phyloP scores from a whole-genome alignment of 2,329 filamentous ascomycete species.

The Trichoderma koningiopsis region DNA sequence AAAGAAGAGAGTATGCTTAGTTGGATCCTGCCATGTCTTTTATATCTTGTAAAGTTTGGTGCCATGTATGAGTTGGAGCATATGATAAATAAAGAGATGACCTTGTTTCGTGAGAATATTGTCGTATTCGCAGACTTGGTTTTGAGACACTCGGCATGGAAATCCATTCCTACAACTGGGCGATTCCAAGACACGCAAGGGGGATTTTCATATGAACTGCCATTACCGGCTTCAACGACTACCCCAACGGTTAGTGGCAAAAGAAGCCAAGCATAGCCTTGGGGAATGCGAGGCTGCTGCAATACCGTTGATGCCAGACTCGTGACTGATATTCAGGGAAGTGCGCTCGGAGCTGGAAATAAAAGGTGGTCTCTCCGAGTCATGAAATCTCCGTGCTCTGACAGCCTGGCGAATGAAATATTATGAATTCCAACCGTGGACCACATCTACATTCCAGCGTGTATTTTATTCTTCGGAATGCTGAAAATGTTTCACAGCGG shows the following conservation, averaged over 20 bases:
- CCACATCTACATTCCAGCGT: neutral
- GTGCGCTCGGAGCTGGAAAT: neutral
- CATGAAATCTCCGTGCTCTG: neutral
- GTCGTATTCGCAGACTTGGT: neutral
- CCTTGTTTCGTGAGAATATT: neutral
- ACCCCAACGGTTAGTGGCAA: neutral
- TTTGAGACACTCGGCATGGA: neutral
- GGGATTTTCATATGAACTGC: neutral
- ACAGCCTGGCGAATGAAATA: neutral
- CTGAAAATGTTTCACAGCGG: neutral
- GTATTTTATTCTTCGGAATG: slow-evolving; percentile 7
- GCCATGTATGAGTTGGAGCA: neutral
- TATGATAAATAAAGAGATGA: neutral
- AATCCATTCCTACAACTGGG: neutral
- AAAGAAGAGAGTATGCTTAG: no score
- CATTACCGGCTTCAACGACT: neutral
- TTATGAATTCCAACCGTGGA: neutral
- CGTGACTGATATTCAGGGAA: neutral
- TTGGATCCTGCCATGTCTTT: neutral
- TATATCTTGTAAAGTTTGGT: neutral
- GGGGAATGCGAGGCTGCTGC: neutral
- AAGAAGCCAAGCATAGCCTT: neutral
- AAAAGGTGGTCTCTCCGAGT: neutral
- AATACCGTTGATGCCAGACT: neutral
- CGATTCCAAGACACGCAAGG: neutral